Evolutionary conservation across 352 stramenopile species (phyloP), one percentile per base, ranked within the genome.

Genomic region (Phytopythium montanum): DNA sequence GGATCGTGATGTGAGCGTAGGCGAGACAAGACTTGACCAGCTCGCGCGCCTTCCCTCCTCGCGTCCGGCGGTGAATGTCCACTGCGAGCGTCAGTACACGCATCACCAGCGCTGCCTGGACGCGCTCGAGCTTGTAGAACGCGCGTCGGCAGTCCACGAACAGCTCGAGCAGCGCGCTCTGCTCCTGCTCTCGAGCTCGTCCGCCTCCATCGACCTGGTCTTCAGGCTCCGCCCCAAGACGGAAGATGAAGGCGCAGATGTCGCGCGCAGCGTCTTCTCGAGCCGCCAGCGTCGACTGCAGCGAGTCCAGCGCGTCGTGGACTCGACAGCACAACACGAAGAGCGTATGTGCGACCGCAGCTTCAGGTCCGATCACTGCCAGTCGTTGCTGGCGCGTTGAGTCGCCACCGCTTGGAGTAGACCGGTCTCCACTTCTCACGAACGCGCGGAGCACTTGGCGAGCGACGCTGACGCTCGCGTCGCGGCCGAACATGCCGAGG

Each of bases 21-120:
- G 90, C 90, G n/a, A 96, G 64, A 55, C 88, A 96, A 3, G 85
- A 94, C 52, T 96, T 95, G 62, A 95, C 75, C 36, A 97, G 94
- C 44, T 77, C 72, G 5, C 79, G 73, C n/a, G 71, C 67, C 7
- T 62, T 65, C 58, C 87, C 72, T 25, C 36, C 26, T 9, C 61
- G 60, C 54, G 72, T 72, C 59, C 52, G 39, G 25, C 62, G 33
- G 54, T 84, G 60, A 5, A 82, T 76, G 26, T 85, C 59, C 68
- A 95, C 80, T 2, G 82, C 76, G 5, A 97, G 69, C 13, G 69
- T 62, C 16, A 90, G 60, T 4, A 92, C 83, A 33, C 74, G 73
- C 21, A 67, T 77, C 3, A 82, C 75, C 0, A 97, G 63, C 7
- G 76, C 62, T 1, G 70, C 62, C 29, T 91, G 89, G 33, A 97